A percentile compares a stretch with the other conserved stretches of the same genome.
These are phyloP conservation scores for Fusarium sp. DNA, from an alignment of 2,329 filamentous ascomycete genomes.

Conservation along the genomic window DNA sequence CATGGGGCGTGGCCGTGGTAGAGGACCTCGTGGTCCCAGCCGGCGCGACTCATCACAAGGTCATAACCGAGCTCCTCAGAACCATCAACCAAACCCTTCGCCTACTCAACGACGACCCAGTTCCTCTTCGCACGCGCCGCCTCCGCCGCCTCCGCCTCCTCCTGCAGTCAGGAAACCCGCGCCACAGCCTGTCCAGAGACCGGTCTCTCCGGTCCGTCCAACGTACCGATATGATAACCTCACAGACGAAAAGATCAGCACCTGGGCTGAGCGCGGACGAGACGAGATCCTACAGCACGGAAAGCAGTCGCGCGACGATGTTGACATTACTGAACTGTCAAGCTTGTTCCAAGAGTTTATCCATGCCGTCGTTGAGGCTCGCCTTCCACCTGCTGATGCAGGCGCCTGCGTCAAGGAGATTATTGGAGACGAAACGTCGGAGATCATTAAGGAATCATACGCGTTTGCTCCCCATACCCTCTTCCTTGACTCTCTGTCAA, in stretches of 20 bases:
- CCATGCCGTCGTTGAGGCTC: conserved; percentile 77
- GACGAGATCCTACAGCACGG: conserved; percentile 76
- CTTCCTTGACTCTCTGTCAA: conserved; percentile 86
- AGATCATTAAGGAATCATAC: conserved; percentile 62
- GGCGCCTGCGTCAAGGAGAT: conserved; percentile 82
- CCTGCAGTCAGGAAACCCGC: conserved; percentile 35
- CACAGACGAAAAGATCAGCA: conserved; percentile 74
- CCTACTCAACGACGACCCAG: conserved; percentile 40
- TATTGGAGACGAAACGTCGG: conserved; percentile 67
- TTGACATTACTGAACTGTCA: conserved; percentile 76
- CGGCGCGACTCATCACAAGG: conserved; percentile 66
- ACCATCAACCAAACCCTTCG: conserved; percentile 42
- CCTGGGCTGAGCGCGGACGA: conserved; percentile 77
- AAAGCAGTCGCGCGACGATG: conserved; percentile 71
- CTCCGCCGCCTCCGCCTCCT: conserved; percentile 40
- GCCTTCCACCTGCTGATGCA: conserved; percentile 75
- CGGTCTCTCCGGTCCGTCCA: conserved; percentile 52
- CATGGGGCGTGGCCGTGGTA: conserved; percentile 59
- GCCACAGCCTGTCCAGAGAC: conserved; percentile 41
- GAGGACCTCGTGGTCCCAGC: conserved; percentile 61
- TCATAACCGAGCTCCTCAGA: conserved; percentile 44
- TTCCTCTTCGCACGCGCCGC: conserved; percentile 38
- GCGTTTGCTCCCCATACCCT: conserved; percentile 74
- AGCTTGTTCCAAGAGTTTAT: conserved; percentile 88
- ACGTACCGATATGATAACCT: conserved; percentile 81